Base-by-base conservation (phyloP, 2,329 filamentous ascomycete genomes). In the Xylariaceae sp. region DNA sequence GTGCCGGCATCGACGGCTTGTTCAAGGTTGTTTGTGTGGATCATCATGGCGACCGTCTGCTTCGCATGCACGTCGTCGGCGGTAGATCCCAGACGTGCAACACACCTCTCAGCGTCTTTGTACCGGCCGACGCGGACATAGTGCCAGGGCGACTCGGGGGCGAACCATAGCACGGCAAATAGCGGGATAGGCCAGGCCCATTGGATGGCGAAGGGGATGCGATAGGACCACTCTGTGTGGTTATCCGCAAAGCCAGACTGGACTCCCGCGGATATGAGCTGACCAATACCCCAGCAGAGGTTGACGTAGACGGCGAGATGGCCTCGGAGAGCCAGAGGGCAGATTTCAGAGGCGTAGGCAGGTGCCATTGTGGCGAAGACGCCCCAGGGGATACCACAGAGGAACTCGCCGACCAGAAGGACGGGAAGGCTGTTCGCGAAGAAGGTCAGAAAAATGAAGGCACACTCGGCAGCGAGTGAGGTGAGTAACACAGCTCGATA, bases 201-300 rank as follows among this genome's bases (percentile, higher is more conserved):
- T 60, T 76, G 72, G 3, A 75, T 41, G 0, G 65, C 73, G 45
- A 72, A 77, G 3, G 73, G 73, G 11, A 62, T 73, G 6, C 70
- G 64, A 48, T 72, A 76, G 2, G 66, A 66, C 72, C 71, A 74
- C 39, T 74, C 45, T 7, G 65, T 64, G 1, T 58, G 56, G n/a
- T 64, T 56, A 18, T 63, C 45, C 4, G 72, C 39, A 5, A 76
- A 60, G 3, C 61, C 69, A 26, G 66, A 63, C n/a, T 73, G 64
- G 13, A 75, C 70, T 0, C 69, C 71, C 2, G 70, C 66, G 4
- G 67, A 65, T 20, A 74, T 62, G 24, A 77, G 56, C 53, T 75
- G 72, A 6, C 74, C 75, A n/a, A 75, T 68, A 6, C 71, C 68
- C 68, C 73, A 77, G 50, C 74, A 77, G 44, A 77, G 62, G 50